Evolutionary conservation across 2,329 filamentous ascomycete genomes (phyloP), one percentile per base, ranked within the genome.

Genomic region (Xylaria digitata): DNA sequence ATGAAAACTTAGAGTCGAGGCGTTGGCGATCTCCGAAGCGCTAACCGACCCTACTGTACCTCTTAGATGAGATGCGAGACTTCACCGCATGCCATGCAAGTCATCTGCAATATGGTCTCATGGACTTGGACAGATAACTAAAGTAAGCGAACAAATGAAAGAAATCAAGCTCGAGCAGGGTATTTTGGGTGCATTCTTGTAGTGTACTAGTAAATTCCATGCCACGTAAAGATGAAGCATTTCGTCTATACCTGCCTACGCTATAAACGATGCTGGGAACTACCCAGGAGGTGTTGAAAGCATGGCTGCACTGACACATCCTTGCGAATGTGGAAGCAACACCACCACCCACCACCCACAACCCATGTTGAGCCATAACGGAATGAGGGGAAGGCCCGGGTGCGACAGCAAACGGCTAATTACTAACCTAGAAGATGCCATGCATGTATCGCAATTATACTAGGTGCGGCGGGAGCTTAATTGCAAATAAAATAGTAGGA

Each of bases 351-450:
- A 26, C 26, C 26, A 26, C 26, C 26, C 26, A 26, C 26, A 2
- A 26, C 26, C 48, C 40, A 59, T 54, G 46, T 30, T 60, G 56
- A 34, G 49, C 63, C 23, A 52, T 61, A 67, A 46, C 37, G 52
- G 57, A 61, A 64, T 61, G 61, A 61, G 45, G 45, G 60, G 54
- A 52, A 21, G 34, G 17, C 6, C 21, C 37, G 34, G 50, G 49
- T 48, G 52, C 30, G 23, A 52, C 61, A 61, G 52, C 55, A 58
- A 53, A 65, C 57, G 65, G 61, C 61, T 65, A 65, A 67, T 61
- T 65, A 65, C 26, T 26, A 26, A 26, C 26, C 26, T 5, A 26
- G 26, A 26, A 26, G 61, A 48, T 54, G 56, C 56, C 50, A 64
- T 37, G 26, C 56, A 52, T 7, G 61, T 49, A 59, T 63, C 42